phyloP scores from a whole-genome alignment of 1,139 yeast species.

The Scheffersomyces quercinus region DNA sequence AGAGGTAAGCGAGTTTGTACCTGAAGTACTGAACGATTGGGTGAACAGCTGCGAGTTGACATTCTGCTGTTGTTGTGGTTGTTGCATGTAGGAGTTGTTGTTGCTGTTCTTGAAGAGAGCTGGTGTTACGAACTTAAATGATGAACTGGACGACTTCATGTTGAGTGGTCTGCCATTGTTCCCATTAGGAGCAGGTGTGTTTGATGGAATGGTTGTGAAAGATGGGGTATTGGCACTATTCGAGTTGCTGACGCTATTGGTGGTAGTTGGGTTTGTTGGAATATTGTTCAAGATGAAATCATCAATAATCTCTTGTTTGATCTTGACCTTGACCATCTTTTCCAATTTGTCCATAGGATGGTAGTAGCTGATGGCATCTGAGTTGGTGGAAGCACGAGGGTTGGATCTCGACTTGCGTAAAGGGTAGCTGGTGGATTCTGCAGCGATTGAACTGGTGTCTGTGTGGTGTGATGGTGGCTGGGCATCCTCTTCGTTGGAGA shows the following conservation, averaged over 20 bases:
- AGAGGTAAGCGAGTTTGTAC: constrained; percentile 29
- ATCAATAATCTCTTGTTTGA: constrained; percentile 44
- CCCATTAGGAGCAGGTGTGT: not conserved
- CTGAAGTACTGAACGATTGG: constrained; percentile 4
- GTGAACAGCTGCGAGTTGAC: constrained; percentile 1
- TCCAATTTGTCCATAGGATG: constrained; percentile 1
- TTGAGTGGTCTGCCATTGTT: not conserved
- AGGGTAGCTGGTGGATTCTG: constrained; percentile 8
- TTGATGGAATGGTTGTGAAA: too few species aligned
- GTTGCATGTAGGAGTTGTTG: constrained; percentile 8
- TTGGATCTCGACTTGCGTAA: constrained; percentile 13
- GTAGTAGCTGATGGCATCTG: not conserved
- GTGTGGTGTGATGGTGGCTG: constrained; percentile 6
- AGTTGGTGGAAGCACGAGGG: constrained; percentile 6
- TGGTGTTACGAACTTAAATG: constrained; percentile 18
- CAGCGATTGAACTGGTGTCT: not conserved
- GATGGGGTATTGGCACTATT: too few species aligned
- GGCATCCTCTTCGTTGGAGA: constrained; percentile 28
- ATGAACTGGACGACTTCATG: not conserved
- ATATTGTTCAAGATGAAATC: constrained; percentile 42
- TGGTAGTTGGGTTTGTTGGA: constrained; percentile 23
- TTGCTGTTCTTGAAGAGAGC: constrained; percentile 14
- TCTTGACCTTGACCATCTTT: constrained; percentile 27
- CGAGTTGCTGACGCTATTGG: not conserved
- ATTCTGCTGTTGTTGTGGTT: not conserved